Percentiles rank a stretch among this genome's conserved stretches.
Evolutionary conservation across 495 filamentous ascomycete species (phyloP).

Genomic region (Penicillium alfredii): DNA sequence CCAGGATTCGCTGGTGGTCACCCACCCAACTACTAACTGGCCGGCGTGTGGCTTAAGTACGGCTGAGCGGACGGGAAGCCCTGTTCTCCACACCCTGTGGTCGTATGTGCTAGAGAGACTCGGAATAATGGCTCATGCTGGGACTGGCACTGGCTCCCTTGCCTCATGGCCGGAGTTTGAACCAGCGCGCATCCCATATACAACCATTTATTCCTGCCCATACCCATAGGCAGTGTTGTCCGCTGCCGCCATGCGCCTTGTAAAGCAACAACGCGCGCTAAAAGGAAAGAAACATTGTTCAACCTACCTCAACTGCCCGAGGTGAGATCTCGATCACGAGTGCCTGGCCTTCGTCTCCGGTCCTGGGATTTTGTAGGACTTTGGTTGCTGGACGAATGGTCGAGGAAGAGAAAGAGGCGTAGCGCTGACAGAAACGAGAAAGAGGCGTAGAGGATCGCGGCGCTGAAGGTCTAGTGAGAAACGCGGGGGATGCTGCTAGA

Average conservation of each 20-base stretch:
- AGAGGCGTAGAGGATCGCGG: not conserved
- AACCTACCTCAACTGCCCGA: constrained; percentile 68
- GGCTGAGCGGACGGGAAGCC: constrained; percentile 47
- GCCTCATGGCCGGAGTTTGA: too few relatives aligned
- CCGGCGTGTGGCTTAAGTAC: constrained; percentile 48
- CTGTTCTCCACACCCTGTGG: constrained; percentile 48
- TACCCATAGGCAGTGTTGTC: too few relatives aligned
- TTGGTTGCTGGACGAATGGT: constrained; percentile 24
- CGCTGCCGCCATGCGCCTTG: too few relatives aligned
- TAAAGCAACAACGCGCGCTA: too few relatives aligned
- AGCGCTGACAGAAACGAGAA: constrained; percentile 9
- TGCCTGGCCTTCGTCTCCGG: constrained; percentile 66
- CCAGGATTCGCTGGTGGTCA: constrained; percentile 47
- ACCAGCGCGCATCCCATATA: too few relatives aligned
- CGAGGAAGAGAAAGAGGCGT: constrained; percentile 30
- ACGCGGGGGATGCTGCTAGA: constrained; percentile 2
- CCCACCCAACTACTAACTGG: constrained; percentile 47
- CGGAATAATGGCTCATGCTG: constrained; percentile 11
- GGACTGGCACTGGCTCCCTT: too few relatives aligned
- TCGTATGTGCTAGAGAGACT: constrained; percentile 32
- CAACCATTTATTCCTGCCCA: too few relatives aligned
- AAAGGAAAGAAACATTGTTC: constrained; percentile 4
- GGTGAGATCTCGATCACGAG: constrained; percentile 76
- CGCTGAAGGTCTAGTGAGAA: constrained; percentile 1
- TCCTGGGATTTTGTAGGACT: constrained; percentile 34